phyloP scores from a whole-genome alignment of 768 basidiomycete genomes.

The Mycena galopus region DNA sequence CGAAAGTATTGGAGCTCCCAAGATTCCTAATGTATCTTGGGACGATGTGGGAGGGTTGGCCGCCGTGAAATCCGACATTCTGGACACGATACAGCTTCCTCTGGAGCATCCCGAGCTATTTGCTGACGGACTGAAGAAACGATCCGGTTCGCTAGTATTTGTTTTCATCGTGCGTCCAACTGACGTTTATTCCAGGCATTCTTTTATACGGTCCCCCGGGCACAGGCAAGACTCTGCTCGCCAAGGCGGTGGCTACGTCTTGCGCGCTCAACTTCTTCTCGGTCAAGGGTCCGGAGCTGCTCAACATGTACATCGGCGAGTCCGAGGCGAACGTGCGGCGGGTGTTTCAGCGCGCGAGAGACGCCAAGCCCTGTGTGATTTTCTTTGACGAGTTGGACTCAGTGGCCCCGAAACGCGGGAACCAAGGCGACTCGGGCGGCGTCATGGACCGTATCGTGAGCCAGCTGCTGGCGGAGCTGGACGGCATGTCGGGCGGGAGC shows the following conservation, averaged over 20 bases:
- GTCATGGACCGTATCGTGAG: slow-evolving; percentile 99
- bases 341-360: slow-evolving; percentile 91
- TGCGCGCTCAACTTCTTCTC: slow-evolving; percentile 97
- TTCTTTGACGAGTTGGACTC: slow-evolving; percentile 98
- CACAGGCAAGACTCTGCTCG: slow-evolving; percentile 94
- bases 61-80: slow-evolving; percentile 89
- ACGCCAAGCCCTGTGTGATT: slow-evolving; percentile 94
- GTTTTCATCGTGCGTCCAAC: neutral
- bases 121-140: slow-evolving; percentile 91
- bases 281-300: slow-evolving; percentile 95
- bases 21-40: slow-evolving; percentile 96
- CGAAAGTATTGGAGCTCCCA: slow-evolving; percentile 96
- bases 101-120: slow-evolving; percentile 93
- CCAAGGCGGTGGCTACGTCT: slow-evolving; percentile 96
- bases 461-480: slow-evolving; percentile 92
- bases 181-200: slow-evolving; percentile 67
- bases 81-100: slow-evolving; percentile 96
- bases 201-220: slow-evolving; percentile 95
- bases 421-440: slow-evolving; percentile 95
- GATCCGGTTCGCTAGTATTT: slow-evolving; percentile 75
- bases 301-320: slow-evolving; percentile 99
- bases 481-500: slow-evolving; percentile 82
- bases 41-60: slow-evolving; percentile 96
- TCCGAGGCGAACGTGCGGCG: slow-evolving; percentile 97
- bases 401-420: slow-evolving; percentile 93